Evolutionary conservation across 805 yeast genomes (phyloP), one percentile per base, ranked within the genome.

Genomic region (Cyberlindnera xishuangbannaensis): DNA sequence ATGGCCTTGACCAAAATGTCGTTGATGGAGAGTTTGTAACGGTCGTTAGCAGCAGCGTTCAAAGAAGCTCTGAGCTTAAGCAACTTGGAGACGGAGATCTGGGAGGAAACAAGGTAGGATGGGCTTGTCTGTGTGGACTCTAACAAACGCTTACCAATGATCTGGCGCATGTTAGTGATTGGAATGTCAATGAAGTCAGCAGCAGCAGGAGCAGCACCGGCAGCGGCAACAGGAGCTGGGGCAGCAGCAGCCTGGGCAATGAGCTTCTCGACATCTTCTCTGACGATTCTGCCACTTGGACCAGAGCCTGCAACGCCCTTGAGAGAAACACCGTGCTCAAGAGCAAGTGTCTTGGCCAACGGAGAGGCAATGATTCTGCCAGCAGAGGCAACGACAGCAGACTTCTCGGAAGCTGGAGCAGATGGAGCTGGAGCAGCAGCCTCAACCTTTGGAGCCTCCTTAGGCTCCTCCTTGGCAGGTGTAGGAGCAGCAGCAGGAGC

Each of bases 1-100:
- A 92, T 73, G 41, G 97, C 97, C 73, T 92, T 92, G 64, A 92
- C 76, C 56, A 92, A 71, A 55, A 92, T 74, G 62, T 92, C 99
- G 62, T 92, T 92, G 53, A 92, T 87, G 12, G 97, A 87, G 54
- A 92, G 68, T 67, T 78, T 87, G 76, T 81, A 88, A 58, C 82
- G 73, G 59, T 87, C 96, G 40, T 85, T 82, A 36, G 92, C 81
- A 32, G 82, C 56, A 25, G 87, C 76, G 61, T 92, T 92, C 54
- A 92, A 76, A 16, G 97, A 76, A 48, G 82, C 81, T 65, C 98
- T 83, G 55, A 92, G 76, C 69, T 90, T 90, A 63, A 87, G 74
- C 53, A 92, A 71, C 72, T 92, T 92, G 48, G 86, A 67, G 26
- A 90, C 97, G 14, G 92, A 78, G 43, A 92, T 72, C 40, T 77